Conservation (phyloP, 345 rosid species). For the Hibiscus tridactylites region DNA sequence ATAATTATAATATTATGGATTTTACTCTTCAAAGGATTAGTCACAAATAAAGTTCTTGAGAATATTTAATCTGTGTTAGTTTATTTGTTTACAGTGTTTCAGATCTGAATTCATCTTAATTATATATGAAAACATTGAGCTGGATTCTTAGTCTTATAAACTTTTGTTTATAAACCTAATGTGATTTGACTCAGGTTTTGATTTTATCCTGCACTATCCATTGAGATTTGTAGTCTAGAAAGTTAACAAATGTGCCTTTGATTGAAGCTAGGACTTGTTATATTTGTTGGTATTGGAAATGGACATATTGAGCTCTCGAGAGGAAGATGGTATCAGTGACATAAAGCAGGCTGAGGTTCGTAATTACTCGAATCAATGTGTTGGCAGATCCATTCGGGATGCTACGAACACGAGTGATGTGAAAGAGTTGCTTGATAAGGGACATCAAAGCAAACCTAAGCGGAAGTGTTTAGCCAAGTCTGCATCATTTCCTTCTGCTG, state of each 20-base stretch:
- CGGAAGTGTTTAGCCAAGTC: constrained; percentile 22
- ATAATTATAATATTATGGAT: not conserved
- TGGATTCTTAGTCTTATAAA: not conserved
- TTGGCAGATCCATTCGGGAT: constrained; percentile 31
- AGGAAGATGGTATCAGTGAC: constrained; percentile 28
- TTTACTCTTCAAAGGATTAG: not conserved
- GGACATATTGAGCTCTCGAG: constrained; percentile 33
- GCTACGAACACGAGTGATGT: constrained; percentile 25
- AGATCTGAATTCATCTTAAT: not conserved
- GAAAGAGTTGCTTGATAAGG: constrained; percentile 24
- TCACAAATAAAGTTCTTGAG: not conserved
- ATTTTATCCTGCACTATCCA: not conserved
- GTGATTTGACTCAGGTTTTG: not conserved
- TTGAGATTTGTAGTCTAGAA: not conserved
- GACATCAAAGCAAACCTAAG: constrained; percentile 10
- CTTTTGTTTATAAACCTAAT: not conserved
- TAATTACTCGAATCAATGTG: constrained; percentile 20
- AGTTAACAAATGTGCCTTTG: not conserved
- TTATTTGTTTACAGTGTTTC: not conserved
- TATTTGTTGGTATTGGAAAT: constrained; percentile 16
- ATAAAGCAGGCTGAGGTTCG: constrained; percentile 15
- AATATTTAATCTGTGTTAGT: not conserved
- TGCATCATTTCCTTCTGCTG: constrained; percentile 19
- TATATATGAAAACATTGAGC: not conserved
- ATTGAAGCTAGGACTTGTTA: constrained; percentile 15